Base-by-base conservation (phyloP, 75 land plant species). In the Azolla pinnata region DNA sequence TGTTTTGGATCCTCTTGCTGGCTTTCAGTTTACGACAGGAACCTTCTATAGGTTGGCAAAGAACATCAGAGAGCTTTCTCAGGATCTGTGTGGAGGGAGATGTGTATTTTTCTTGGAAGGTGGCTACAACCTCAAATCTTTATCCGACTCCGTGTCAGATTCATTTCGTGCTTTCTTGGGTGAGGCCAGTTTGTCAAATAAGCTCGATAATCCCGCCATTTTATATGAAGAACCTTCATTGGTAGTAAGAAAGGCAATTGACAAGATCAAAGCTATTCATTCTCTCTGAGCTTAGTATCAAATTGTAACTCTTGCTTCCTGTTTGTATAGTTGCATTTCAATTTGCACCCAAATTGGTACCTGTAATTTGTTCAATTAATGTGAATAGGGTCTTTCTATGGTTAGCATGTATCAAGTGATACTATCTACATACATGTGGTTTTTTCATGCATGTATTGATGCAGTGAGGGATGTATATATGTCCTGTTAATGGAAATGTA, bases 31-130 rank as follows among this genome's bases (percentile, higher is more conserved):
- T 55, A 92, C 95, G 24, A 92, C 96, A 4, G 82, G 75, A 4
- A 92, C 97, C 45, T 92, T 85, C 64, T 88, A 92, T 64, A 79
- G 69, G 70, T 81, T 92, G 32, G 89, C 97, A 17, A 59, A 71
- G 34, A 74, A 56, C 61, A 92, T 92, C 54, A 88, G 77, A 61
- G 72, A 83, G 59, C 73, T 92, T 19, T 95, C 97, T 2, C 65
- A 59, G 29, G 83, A 85, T 34, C 68, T 88, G 46, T 92, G 97
- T 62, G 82, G 86, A 4, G 97, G 97, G 3, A 88, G 96, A 19
- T 85, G 88, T 55, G 75, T 88, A 2, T 92, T 92, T 62, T 92
- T 92, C 75, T 65, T 92, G 32, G 97, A 92, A 68, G 97, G 97
- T 34, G 97, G 97, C 12, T 92, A 92, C 69, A 86, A 92, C 71